Evolutionary conservation across 177 flowering plant species (phyloP).

Genomic region (Vitis hybrid): DNA sequence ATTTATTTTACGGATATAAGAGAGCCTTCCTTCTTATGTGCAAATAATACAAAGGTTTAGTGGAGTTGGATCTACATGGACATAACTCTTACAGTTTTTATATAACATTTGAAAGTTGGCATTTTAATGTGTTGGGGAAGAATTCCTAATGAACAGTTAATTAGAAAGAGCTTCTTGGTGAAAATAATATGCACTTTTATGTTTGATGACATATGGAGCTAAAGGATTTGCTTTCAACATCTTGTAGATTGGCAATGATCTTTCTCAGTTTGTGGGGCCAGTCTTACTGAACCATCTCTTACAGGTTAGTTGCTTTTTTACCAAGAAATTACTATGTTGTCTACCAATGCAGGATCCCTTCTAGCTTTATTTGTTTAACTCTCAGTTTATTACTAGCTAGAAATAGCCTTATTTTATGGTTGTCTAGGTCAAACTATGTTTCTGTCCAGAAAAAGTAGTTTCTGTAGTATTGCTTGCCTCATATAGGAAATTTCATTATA

Average conservation of each 20-base stretch:
- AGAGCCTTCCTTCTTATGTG: no score
- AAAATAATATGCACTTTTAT: neutral
- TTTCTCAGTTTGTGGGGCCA: constrained; percentile 76
- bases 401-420: no score
- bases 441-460: no score
- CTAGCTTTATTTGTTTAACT: no score
- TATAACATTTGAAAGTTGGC: neutral
- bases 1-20: no score
- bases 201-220: neutral
- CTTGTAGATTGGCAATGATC: constrained; percentile 64
- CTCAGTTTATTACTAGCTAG: no score
- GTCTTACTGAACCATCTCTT: constrained; percentile 52
- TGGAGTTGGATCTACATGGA: no score
- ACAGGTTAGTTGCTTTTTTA: constrained; percentile 33
- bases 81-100: no score
- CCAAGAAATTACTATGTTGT: neutral
- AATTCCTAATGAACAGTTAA: neutral
- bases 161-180: neutral
- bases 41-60: no score
- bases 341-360: neutral
- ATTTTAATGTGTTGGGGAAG: neutral
- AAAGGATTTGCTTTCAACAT: neutral
- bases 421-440: no score
- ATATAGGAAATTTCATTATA: no score
- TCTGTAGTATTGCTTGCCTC: no score